phyloP scores from a whole-genome alignment of 106 monocot genomes.

The Agapanthus africanus region DNA sequence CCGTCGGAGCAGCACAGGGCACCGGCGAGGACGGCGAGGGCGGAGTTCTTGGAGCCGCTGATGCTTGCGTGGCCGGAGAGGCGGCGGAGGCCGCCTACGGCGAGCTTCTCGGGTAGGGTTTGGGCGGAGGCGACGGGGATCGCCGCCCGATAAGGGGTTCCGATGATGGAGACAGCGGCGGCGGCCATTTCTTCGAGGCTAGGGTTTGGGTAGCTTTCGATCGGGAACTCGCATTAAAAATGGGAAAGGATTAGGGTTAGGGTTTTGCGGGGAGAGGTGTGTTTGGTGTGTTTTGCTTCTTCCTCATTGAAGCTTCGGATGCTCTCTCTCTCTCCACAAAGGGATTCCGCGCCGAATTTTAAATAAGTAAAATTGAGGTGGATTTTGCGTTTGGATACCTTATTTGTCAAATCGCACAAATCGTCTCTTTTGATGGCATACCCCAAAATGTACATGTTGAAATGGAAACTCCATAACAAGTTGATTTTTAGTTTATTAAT shows the following conservation, averaged over 20 bases:
- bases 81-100: constrained; percentile 28
- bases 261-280: neutral
- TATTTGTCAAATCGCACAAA: too few relatives aligned
- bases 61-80: constrained; percentile 40
- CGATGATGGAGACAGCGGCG: constrained; percentile 1
- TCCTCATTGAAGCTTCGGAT: constrained; percentile 2
- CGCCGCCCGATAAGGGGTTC: neutral
- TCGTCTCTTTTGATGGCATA: too few relatives aligned
- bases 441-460: too few relatives aligned
- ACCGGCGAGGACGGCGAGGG: constrained; percentile 45
- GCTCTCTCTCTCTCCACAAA: too few relatives aligned
- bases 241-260: too few relatives aligned
- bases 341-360: too few relatives aligned
- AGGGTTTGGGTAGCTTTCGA: neutral
- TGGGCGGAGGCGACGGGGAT: neutral
- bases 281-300: neutral
- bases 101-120: constrained; percentile 14
- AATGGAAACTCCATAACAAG: too few relatives aligned
- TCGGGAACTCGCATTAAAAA: neutral
- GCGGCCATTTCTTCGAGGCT: neutral
- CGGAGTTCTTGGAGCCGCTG: constrained; percentile 53
- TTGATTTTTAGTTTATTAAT: too few relatives aligned
- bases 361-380: too few relatives aligned
- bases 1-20: constrained; percentile 43
- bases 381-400: too few relatives aligned